Base-by-base conservation (phyloP, 2,329 filamentous ascomycete species). In the Dryadomyces quercivorus region DNA sequence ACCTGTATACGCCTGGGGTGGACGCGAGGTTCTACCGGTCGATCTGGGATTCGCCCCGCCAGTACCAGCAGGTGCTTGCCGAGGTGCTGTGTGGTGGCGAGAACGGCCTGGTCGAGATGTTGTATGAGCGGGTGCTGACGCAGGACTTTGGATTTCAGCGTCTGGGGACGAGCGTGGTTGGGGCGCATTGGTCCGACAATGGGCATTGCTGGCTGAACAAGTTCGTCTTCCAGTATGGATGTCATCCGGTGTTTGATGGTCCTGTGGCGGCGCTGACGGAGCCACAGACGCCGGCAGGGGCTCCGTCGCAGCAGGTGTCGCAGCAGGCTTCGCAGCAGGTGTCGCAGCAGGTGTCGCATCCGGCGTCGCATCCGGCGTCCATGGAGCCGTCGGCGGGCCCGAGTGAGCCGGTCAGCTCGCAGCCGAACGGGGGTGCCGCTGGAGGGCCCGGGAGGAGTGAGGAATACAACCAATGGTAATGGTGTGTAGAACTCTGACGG, bases 21-120 rank as follows among this genome's bases (percentile, higher is more conserved):
- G 50, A 62, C 3, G 59, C 61, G 22, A 58, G 53, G 2, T 57
- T 68, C 1, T 72, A 75, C 58, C 63, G 67, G 42, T 51, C 43
- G 6, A 16, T 42, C 21, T 6, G 13, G 2, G 26, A 16, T 4
- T 31, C 50, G 5, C 34, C 40, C 5, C 54, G 55, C 3, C 50
- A 18, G 18, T 58, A 55, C 40, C 48, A 53, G n/a, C 52, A 40
- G 16, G 40, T 60, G 0, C 50, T 58, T 20, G 40, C 42, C 5
- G 58, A 60, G 7, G 36, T 60, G 1, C 26, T 59, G 13, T 53
- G 26, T n/a, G 52, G 56, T 15, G 54, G 51, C 16, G 50, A 52
- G 8, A 34, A 52, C 10, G 59, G 59, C 8, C 36, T 58, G 15
- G 54, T 55, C 5, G 55, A 57, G 49, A 45, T 50, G 52, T 50